These are phyloP conservation scores for Tieghemostelium lacteum DNA, from an alignment of 78 protist species.

Conservation along the genomic window DNA sequence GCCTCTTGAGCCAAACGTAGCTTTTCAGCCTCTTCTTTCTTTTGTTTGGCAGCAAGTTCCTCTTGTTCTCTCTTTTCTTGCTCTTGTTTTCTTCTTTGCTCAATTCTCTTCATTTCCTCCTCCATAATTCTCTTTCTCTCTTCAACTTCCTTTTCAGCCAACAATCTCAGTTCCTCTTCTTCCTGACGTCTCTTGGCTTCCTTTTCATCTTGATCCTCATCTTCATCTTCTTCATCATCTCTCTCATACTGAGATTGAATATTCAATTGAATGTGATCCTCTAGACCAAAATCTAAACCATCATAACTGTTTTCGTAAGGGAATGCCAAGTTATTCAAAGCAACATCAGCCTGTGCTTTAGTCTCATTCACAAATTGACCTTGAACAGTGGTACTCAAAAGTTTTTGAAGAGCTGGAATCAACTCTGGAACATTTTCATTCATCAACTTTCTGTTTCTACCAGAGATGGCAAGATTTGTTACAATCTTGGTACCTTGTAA, in stretches of 20 bases:
- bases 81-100: conserved; percentile 54
- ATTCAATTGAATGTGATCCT: conserved; percentile 32
- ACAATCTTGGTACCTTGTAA: conserved; percentile 66
- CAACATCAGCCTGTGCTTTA: conserved; percentile 52
- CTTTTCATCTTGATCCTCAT: conserved; percentile 43
- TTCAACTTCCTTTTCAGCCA: conserved; percentile 46
- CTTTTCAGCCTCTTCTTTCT: conserved; percentile 46
- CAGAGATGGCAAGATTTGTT: conserved; percentile 57
- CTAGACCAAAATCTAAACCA: conserved; percentile 68
- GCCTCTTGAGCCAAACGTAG: conserved; percentile 16
- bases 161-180: conserved; percentile 55
- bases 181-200: conserved; percentile 9
- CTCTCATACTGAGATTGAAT: conserved; percentile 51
- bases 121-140: conserved; percentile 76
- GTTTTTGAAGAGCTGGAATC: conserved; percentile 22
- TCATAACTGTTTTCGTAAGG: conserved; percentile 66
- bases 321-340: conserved; percentile 56
- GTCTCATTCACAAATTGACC: conserved; percentile 12
- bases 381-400: neutral
- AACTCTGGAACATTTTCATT: conserved; percentile 56
- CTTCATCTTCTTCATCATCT: conserved; percentile 67
- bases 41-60: conserved; percentile 16
- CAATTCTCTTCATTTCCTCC: conserved; percentile 74
- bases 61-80: conserved; percentile 57
- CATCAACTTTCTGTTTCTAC: conserved; percentile 76